Percentiles rank a stretch among this genome's conserved stretches.
Evolutionary conservation across 2,329 filamentous ascomycete genomes (phyloP).

Genomic region (Lasiodiplodia sp.): DNA sequence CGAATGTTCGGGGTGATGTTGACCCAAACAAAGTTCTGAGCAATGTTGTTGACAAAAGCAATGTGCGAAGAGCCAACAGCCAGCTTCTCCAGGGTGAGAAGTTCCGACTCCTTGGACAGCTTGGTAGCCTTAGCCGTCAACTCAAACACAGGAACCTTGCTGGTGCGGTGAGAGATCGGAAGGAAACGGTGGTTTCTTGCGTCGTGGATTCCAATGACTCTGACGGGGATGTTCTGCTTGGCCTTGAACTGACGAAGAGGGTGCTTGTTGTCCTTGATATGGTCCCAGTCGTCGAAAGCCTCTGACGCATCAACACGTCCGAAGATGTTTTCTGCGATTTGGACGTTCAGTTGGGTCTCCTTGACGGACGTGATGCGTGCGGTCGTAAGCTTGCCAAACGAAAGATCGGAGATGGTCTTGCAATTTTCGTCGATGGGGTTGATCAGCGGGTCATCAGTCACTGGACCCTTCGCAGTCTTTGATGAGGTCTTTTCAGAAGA

Average conservation of each 20-base stretch:
- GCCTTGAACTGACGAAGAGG: conserved; percentile 78
- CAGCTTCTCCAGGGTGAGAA: conserved; percentile 76
- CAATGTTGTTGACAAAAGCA: conserved; percentile 91
- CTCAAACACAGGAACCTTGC: conserved; percentile 82
- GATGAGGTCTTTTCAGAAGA: conserved; percentile 44
- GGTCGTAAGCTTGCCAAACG: conserved; percentile 74
- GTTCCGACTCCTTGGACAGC: conserved; percentile 65
- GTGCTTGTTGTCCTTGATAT: conserved; percentile 81
- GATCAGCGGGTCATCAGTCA: conserved; percentile 50
- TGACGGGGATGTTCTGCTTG: conserved; percentile 75
- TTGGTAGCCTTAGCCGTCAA: conserved; percentile 75
- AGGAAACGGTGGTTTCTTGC: conserved; percentile 89
- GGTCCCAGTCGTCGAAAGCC: conserved; percentile 85
- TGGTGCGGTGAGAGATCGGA: conserved; percentile 84
- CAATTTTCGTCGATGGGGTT: conserved; percentile 72
- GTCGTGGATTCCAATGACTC: conserved; percentile 86
- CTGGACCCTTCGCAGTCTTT: conserved; percentile 34
- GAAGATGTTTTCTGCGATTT: conserved; percentile 84
- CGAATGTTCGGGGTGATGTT: conserved; percentile 88
- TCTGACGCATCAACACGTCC: conserved; percentile 95
- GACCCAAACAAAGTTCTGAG: conserved; percentile 83
- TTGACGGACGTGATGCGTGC: conserved; percentile 85
- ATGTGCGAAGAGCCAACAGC: conserved; percentile 74
- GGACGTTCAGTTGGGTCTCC: conserved; percentile 90
- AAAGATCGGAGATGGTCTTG: conserved; percentile 73